Percentiles rank a stretch among this genome's conserved stretches.
These are phyloP conservation scores for Haematococcus lacustris DNA, from an alignment of 139 green algal species.

Conservation along the genomic window DNA sequence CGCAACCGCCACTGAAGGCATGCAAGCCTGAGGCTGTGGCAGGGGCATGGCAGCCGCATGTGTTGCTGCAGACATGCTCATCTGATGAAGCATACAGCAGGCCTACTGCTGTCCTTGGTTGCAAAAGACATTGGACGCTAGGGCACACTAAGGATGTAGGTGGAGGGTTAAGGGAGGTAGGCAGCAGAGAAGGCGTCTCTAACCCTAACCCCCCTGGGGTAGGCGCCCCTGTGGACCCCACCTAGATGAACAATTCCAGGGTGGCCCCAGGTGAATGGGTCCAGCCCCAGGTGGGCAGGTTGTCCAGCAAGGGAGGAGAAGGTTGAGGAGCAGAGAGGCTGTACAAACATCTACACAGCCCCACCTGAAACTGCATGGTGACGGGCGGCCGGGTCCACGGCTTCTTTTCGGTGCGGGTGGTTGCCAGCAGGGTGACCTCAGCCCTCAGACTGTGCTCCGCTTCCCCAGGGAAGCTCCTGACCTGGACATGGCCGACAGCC, in stretches of 20 bases:
- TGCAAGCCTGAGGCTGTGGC: neutral
- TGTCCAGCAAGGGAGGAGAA: too few species aligned
- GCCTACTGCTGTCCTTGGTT: too few species aligned
- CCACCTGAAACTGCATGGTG: conserved; percentile 73
- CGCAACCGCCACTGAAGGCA: neutral
- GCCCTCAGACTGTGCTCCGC: conserved; percentile 77
- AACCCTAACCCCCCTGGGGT: neutral
- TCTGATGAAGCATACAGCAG: too few species aligned
- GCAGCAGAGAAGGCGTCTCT: neutral
- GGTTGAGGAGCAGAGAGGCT: neutral
- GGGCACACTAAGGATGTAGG: too few species aligned
- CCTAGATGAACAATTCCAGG: neutral
- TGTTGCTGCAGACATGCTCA: too few species aligned
- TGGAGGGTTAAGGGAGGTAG: neutral
- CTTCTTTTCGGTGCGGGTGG: conserved; percentile 70
- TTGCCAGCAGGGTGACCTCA: conserved; percentile 83
- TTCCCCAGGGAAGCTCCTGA: conserved; percentile 66
- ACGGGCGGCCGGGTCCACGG: conserved; percentile 79
- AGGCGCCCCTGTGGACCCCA: too few species aligned
- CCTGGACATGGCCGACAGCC: conserved; percentile 30
- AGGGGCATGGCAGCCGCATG: too few species aligned
- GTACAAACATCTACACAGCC: neutral
- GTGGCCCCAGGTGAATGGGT: neutral
- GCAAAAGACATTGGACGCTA: too few species aligned
- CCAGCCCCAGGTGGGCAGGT: neutral